Percentiles rank a stretch among this genome's conserved stretches.
Conservation (phyloP, 2,329 filamentous ascomycete species). For the Calonectria honghensis region DNA sequence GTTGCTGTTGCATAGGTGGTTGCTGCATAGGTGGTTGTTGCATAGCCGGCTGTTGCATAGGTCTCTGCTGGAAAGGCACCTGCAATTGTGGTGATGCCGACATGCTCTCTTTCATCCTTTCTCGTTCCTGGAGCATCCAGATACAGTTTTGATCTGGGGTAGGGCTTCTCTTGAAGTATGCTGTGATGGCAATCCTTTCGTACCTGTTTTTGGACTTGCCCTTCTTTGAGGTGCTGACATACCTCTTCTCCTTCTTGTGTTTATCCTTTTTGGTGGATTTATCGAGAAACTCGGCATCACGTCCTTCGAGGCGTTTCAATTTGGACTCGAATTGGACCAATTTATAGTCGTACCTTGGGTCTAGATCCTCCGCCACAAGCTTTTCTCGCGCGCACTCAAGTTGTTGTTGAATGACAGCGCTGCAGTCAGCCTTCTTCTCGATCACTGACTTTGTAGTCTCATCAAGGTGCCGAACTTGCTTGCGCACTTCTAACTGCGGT, state of each 20-base stretch:
- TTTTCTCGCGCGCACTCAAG: slow-evolving; percentile 62
- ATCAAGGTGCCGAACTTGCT: slow-evolving; percentile 63
- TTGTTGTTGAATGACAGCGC: slow-evolving; percentile 62
- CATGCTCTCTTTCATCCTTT: slow-evolving; percentile 37
- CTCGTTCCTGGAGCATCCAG: slow-evolving; percentile 52
- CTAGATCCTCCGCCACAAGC: slow-evolving; percentile 59
- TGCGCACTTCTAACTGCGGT: slow-evolving; percentile 61
- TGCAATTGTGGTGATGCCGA: slow-evolving; percentile 30
- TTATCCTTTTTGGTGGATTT: slow-evolving; percentile 47
- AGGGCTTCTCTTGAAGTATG: slow-evolving; percentile 67
- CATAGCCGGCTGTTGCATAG: slow-evolving; percentile 13
- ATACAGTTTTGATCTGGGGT: slow-evolving; percentile 56
- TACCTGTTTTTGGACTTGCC: slow-evolving; percentile 56
- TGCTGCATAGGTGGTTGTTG: slow-evolving; percentile 7
- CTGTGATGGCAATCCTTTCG: slow-evolving; percentile 65
- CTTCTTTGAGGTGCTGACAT: slow-evolving; percentile 43
- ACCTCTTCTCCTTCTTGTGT: slow-evolving; percentile 48
- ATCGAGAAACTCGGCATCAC: slow-evolving; percentile 32
- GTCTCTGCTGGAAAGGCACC: not conserved
- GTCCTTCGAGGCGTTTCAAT: slow-evolving; percentile 54
- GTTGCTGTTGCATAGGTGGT: not conserved
- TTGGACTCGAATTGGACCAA: slow-evolving; percentile 68
- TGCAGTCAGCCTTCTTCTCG: slow-evolving; percentile 64
- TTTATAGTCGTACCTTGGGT: slow-evolving; percentile 63
- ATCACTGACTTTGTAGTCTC: slow-evolving; percentile 55